A percentile compares a stretch with the other conserved stretches of the same genome.
Conservation (phyloP, 176 grass and related monocot genomes). For the Alloteropsis semialata region DNA sequence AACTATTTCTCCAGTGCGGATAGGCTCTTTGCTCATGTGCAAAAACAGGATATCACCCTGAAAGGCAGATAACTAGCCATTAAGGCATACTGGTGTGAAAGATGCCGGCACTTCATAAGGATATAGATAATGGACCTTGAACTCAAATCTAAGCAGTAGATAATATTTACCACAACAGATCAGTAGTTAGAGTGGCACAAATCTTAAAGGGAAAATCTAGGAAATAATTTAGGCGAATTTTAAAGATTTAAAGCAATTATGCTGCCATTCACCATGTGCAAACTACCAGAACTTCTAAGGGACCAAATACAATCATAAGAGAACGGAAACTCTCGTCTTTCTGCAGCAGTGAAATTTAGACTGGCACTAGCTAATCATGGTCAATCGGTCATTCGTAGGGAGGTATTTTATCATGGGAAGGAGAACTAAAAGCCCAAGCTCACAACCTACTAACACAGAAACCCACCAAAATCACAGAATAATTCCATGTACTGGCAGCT, state of each 20-base stretch:
- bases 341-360: background rate
- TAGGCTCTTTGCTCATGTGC: constrained; percentile 65
- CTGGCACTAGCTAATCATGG: background rate
- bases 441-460: background rate
- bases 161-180: background rate
- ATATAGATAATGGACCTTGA: background rate
- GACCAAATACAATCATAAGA: background rate
- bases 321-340: background rate
- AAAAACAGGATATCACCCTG: constrained; percentile 75
- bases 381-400: background rate
- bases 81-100: background rate
- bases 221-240: too few relatives aligned
- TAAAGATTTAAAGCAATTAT: background rate
- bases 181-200: background rate
- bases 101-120: background rate
- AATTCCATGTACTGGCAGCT: background rate
- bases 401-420: background rate
- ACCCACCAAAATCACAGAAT: background rate
- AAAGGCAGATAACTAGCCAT: constrained; percentile 21
- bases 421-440: background rate
- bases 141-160: background rate
- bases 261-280: background rate
- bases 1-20: constrained; percentile 74
- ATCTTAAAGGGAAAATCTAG: background rate
- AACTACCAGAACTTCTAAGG: background rate